A percentile compares a stretch with the other conserved stretches of the same genome.
These are phyloP conservation scores for Ceriops tagal DNA, from an alignment of 345 rosid species.

Conservation along the genomic window DNA sequence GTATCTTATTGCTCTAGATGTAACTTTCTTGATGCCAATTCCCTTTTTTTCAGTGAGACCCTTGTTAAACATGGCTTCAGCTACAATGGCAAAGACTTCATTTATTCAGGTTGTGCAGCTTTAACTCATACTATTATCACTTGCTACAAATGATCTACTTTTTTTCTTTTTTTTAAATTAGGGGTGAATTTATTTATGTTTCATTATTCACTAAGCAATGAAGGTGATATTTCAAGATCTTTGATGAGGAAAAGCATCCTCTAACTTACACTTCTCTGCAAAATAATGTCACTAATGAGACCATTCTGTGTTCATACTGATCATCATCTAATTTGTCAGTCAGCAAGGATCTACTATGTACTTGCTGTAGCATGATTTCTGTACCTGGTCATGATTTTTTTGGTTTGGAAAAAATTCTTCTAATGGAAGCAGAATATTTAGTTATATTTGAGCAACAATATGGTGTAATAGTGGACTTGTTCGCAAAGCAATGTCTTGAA, in stretches of 20 bases:
- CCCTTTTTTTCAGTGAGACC: slow-evolving; percentile 50
- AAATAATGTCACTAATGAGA: neutral
- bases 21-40: slow-evolving; percentile 10
- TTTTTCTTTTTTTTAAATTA: neutral
- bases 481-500: too few species aligned
- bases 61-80: slow-evolving; percentile 73
- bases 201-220: neutral
- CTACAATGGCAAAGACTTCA: slow-evolving; percentile 86
- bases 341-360: too few species aligned
- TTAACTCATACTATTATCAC: neutral
- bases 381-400: too few species aligned
- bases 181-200: neutral
- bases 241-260: neutral
- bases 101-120: slow-evolving; percentile 68
- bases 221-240: neutral
- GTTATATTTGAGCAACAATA: too few species aligned
- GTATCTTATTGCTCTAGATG: neutral
- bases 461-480: too few species aligned
- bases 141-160: neutral
- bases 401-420: too few species aligned
- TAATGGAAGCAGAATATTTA: too few species aligned
- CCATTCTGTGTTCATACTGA: neutral
- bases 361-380: too few species aligned
- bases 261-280: neutral
- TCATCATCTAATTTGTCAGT: neutral